Evolutionary conservation across 306 rosid species (phyloP).

Genomic region (Quercus cerris): DNA sequence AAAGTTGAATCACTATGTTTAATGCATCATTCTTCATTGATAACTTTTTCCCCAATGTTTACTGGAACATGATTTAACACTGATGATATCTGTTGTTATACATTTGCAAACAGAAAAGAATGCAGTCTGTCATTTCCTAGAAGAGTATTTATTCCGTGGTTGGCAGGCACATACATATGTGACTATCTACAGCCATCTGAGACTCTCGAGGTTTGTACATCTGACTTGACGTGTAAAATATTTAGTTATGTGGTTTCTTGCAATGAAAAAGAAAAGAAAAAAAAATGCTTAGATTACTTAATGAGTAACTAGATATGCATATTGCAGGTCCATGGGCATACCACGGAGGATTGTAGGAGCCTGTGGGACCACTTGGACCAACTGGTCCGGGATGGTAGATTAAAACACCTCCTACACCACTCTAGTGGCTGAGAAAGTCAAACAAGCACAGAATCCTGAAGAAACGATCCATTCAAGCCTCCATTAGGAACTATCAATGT

Average conservation of each 20-base stretch:
- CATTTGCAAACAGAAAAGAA: constrained; percentile 54
- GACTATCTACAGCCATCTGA: constrained; percentile 91
- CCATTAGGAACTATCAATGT: too few species aligned
- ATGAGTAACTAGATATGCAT: background rate
- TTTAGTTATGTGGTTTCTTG: constrained; percentile 6
- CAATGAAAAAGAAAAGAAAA: background rate
- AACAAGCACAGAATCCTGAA: too few species aligned
- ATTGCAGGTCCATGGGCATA: too few species aligned
- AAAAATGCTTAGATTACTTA: background rate
- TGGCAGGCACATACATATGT: constrained; percentile 60
- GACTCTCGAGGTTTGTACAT: constrained; percentile 66
- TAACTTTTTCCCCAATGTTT: background rate
- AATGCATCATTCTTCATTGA: background rate
- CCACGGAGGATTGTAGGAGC: too few species aligned
- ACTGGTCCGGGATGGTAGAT: too few species aligned
- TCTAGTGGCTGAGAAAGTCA: too few species aligned
- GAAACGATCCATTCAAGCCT: too few species aligned
- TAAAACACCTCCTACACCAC: too few species aligned
- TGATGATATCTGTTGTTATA: background rate
- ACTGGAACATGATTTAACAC: background rate
- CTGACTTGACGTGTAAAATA: background rate
- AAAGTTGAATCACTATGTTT: background rate
- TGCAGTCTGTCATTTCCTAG: constrained; percentile 74
- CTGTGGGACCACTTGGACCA: too few species aligned
- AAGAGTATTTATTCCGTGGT: constrained; percentile 88